Base-by-base conservation (phyloP, 345 rosid genomes). In the Salix udensis region DNA sequence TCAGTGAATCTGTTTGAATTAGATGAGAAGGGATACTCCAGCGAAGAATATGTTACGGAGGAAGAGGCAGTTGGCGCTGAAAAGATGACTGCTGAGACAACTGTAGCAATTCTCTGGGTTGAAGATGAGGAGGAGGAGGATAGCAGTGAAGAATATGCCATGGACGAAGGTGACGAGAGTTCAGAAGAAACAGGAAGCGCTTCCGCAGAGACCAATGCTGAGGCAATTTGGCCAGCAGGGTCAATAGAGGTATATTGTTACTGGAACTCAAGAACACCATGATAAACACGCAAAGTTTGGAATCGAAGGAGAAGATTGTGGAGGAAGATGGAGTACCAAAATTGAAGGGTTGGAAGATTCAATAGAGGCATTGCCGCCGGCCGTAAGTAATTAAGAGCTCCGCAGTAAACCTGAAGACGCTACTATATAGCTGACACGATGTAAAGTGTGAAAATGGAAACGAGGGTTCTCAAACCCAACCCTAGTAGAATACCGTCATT, bases 191-290 rank as follows among this genome's bases (percentile, higher is more conserved):
- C 79, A 37, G 77, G 72, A 28, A 80, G 79, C 80, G 77, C 87
- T 48, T 84, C 85, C 11, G 31, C 66, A 19, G 90, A 82, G 46
- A 85, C 78, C 50, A 74, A 80, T 23, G 61, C 36, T 8, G 86
- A 82, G 48, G 82, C 82, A 65, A 73, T 82, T 46, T 84, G 88
- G 88, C 84, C 91, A 4, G 82, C 73, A 4, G 88, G 81, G 77
- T 65, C 79, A 60, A 71, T 84, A 7, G 80, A 85, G 44, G 46
- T 70, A 23, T 42, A 23, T 42, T 73, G 48, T 48, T 84, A 19
- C 31, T 44, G 42, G 78, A 74, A 77, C 74, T 76, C 65, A 66
- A 74, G 73, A 81, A 67, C n/a, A 55, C 21, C 36, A 23, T 37
- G 18, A 74, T 64, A 55, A 72, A 42, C 78, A 37, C 30, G 52